Conservation (phyloP, 805 yeast species). For the Wickerhamiella dianesei region DNA sequence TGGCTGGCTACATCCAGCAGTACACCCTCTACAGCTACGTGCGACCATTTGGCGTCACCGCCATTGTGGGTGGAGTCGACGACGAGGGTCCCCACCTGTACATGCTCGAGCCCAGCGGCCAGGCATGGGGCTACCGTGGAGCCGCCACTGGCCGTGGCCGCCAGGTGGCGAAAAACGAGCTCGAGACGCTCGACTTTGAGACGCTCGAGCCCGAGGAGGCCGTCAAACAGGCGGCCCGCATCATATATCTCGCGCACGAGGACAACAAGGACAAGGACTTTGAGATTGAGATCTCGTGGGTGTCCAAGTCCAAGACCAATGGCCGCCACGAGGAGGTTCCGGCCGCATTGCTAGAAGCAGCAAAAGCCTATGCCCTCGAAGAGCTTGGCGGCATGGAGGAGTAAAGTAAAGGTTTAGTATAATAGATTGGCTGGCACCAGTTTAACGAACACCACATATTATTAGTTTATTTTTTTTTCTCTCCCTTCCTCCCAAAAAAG, state of each 20-base stretch:
- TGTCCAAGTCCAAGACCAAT: slow-evolving; percentile 55
- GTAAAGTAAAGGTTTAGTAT: slow-evolving; percentile 19
- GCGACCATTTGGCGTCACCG: slow-evolving; percentile 90
- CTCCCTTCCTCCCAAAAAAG: no score
- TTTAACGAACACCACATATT: no score
- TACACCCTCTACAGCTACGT: slow-evolving; percentile 93
- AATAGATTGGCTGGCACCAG: neutral
- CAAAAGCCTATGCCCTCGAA: slow-evolving; percentile 68
- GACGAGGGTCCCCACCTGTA: slow-evolving; percentile 80
- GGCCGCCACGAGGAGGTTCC: slow-evolving; percentile 76
- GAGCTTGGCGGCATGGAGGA: slow-evolving; percentile 63
- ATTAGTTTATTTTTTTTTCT: no score
- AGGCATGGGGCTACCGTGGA: slow-evolving; percentile 94
- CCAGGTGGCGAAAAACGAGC: slow-evolving; percentile 93
- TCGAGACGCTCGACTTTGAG: slow-evolving; percentile 73
- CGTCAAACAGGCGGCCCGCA: slow-evolving; percentile 84
- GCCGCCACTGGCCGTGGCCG: slow-evolving; percentile 98
- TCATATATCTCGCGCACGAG: slow-evolving; percentile 88
- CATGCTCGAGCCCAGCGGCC: slow-evolving; percentile 96
- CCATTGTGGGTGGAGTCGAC: slow-evolving; percentile 90
- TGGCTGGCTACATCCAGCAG: slow-evolving; percentile 87
- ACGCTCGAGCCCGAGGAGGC: slow-evolving; percentile 66
- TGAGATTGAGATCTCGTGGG: slow-evolving; percentile 91
- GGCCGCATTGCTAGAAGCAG: slow-evolving; percentile 64
- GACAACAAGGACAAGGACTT: slow-evolving; percentile 96